These are phyloP conservation scores for Sisymbrium irio DNA, from an alignment of 345 rosid genomes.

Conservation along the genomic window DNA sequence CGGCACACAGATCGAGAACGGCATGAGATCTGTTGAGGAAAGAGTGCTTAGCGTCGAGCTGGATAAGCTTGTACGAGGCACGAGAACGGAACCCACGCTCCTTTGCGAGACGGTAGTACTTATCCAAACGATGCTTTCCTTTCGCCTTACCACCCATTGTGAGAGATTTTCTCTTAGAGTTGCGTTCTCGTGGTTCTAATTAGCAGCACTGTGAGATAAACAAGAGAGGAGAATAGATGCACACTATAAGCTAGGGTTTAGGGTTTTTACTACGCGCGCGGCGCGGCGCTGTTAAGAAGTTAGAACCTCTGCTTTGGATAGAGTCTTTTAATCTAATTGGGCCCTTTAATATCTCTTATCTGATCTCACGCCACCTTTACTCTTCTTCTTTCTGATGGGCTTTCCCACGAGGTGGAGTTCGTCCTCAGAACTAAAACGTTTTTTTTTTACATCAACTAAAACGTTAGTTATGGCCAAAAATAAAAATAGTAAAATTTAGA, in stretches of 20 bases:
- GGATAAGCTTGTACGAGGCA: constrained; percentile 87
- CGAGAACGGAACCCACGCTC: constrained; percentile 96
- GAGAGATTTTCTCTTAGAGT: not conserved
- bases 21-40: constrained; percentile 63
- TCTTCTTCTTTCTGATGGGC: not conserved
- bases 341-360: not conserved
- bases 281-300: not conserved
- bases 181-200: not conserved
- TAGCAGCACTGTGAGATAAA: not conserved
- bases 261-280: constrained; percentile 23
- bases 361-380: not conserved
- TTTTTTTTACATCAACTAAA: too few species aligned
- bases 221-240: not conserved
- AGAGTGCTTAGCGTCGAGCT: constrained; percentile 67
- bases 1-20: constrained; percentile 95
- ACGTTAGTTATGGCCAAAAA: too few species aligned
- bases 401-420: not conserved
- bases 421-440: too few species aligned
- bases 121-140: constrained; percentile 83
- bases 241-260: constrained; percentile 3
- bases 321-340: not conserved
- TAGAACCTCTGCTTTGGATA: not conserved
- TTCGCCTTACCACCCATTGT: constrained; percentile 71
- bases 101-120: constrained; percentile 74
- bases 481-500: too few species aligned